A percentile compares a stretch with the other conserved stretches of the same genome.
These are phyloP conservation scores for Pittosporum tobira DNA, from an alignment of 129 eudicot genomes.

Conservation along the genomic window DNA sequence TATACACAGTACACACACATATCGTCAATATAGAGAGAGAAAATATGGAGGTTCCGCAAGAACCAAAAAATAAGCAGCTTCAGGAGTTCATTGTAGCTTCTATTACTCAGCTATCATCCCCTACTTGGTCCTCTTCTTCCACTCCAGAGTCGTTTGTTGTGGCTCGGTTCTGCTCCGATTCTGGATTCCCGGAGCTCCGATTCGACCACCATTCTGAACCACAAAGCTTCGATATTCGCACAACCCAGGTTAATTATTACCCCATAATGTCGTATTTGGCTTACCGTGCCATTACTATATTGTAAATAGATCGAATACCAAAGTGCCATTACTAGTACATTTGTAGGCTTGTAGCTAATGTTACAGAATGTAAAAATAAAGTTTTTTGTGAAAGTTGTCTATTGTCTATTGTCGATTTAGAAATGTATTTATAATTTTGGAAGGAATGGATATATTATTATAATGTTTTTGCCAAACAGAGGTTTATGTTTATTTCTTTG, in stretches of 20 bases:
- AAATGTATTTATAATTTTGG: too few relatives aligned
- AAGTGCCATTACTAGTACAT: too few relatives aligned
- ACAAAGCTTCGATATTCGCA: conserved; percentile 19
- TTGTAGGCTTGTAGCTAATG: too few relatives aligned
- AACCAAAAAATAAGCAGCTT: conserved; percentile 16
- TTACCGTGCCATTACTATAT: too few relatives aligned
- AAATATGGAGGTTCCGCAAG: conserved; percentile 18
- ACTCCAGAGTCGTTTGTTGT: conserved; percentile 22
- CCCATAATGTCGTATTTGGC: background rate
- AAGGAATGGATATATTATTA: too few relatives aligned
- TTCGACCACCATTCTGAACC: conserved; percentile 22
- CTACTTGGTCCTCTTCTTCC: conserved; percentile 10
- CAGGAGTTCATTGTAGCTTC: conserved; percentile 28
- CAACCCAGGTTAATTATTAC: conserved; percentile 12
- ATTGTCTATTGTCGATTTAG: too few relatives aligned
- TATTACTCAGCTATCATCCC: conserved; percentile 23
- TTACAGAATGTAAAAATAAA: too few relatives aligned
- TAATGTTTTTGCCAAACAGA: too few relatives aligned
- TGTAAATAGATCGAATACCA: too few relatives aligned
- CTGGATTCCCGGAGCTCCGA: conserved; percentile 19
- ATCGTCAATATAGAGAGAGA: background rate
- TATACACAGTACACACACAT: background rate
- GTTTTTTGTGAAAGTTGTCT: too few relatives aligned
- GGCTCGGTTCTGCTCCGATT: conserved; percentile 26
- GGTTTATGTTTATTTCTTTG: conserved; percentile 7